Base-by-base conservation (phyloP, 1,284 basidiomycete genomes). In the Ustilago shanxiensis region DNA sequence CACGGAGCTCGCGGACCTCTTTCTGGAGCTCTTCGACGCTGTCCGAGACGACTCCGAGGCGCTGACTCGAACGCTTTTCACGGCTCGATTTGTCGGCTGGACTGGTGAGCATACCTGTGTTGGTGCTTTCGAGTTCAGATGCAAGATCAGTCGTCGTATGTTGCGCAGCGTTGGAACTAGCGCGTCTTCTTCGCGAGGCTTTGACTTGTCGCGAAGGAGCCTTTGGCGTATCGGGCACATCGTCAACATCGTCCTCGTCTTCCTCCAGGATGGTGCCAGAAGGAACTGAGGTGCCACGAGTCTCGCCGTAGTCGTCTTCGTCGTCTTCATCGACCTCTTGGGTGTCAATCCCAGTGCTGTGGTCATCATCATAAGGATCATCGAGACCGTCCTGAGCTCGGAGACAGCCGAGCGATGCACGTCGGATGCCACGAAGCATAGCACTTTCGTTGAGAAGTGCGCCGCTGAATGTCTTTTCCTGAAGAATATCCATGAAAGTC, bases 1-100 rank as follows among this genome's bases (percentile, higher is more conserved):
- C 95, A 85, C 93, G 93, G 85, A 97, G 90, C 45, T 90, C 91
- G 87, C 95, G 95, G 82, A 96, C 91, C 87, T 97, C 95, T 94
- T 88, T 65, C 53, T 81, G 79, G 28, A 80, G 52, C 20, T 77
- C 77, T 16, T 73, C 66, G 28, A 75, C 33, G 49, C 65, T 67
- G 57, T 71, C 71, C 3, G 71, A 74, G 5, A 77, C 62, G 3
- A 31, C 49, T 3, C 75, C 68, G 20, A 68, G 31, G 44, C 83
- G 79, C 44, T 85, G 83, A 9, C 75, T 78, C 2, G 79, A 59
- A 20, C 70, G 76, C 59, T 80, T 77, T 52, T 80, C 79, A n/a
- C 82, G 70, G 13, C 54, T 54, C 24, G 41, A 63, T 44, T 64
- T 57, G 55, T 56, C 53, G 7, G 57, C 62, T 18, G 65, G 61